Evolutionary conservation across 345 rosid genomes (phyloP).

Genomic region (Eucalyptus marginata): DNA sequence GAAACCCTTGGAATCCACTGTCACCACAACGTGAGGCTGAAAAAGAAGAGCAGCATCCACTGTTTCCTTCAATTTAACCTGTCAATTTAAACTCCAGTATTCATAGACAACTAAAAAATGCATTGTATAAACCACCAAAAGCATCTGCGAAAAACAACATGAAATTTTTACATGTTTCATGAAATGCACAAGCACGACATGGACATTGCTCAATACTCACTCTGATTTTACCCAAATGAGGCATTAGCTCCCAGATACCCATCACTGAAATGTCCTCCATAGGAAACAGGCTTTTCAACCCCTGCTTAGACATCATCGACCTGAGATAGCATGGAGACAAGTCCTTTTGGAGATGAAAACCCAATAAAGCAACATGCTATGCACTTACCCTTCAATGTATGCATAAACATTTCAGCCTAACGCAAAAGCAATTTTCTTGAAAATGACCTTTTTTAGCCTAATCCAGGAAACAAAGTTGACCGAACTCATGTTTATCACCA

Average conservation of each 20-base stretch:
- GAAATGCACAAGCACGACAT: background rate
- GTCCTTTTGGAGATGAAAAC: background rate
- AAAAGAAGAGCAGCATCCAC: constrained; percentile 54
- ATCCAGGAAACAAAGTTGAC: background rate
- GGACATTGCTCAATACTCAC: constrained; percentile 25
- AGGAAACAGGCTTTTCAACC: constrained; percentile 58
- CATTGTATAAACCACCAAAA: background rate
- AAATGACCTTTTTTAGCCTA: background rate
- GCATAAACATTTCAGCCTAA: background rate
- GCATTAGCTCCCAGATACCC: constrained; percentile 89
- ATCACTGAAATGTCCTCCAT: constrained; percentile 90
- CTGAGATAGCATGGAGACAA: constrained; percentile 7
- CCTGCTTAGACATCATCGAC: constrained; percentile 69
- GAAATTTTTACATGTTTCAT: background rate
- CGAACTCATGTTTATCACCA: background rate
- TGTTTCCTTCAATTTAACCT: constrained; percentile 65
- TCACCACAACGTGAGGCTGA: constrained; percentile 82
- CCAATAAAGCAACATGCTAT: background rate
- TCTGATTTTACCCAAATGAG: constrained; percentile 63
- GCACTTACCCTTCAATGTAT: background rate
- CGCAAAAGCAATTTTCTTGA: background rate
- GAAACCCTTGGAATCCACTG: constrained; percentile 91
- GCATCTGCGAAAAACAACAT: background rate
- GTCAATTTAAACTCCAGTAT: background rate
- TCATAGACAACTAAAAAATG: background rate